Base-by-base conservation (phyloP, 2,329 filamentous ascomycete genomes). In the Orbilia ellipsospora region DNA sequence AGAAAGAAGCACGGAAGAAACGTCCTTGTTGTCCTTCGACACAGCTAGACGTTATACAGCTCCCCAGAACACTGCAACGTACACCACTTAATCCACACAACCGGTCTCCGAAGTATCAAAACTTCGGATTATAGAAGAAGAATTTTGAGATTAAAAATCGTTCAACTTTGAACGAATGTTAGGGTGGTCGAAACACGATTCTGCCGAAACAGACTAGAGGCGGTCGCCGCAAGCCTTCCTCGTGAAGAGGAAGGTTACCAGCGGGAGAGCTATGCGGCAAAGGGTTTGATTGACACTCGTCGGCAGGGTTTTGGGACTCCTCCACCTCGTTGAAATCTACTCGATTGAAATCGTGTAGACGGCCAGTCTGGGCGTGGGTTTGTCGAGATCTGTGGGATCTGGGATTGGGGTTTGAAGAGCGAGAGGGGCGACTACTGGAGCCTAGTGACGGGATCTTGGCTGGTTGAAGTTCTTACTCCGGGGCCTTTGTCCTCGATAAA, bases 231-330 rank as follows among this genome's bases (percentile, higher is more conserved):
- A 93, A 97, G 93, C 95, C 95, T 96, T 94, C 95, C 95, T 94
- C 94, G 85, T 86, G 87, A 86, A 95, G 94, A 97, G 94, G 94
- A 98, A 98, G 94, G 96, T 94, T 91, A 92, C 90, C 88, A 89
- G 89, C 90, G 90, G 89, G 89, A 90, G 91, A 96, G 92, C 93
- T 98, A 99, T 99, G 94, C 95, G 95, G 95, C 95, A 98, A 94
- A 92, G 96, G 91, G 54, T 70, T 76, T 69, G 73, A 55, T 70
- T 65, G 64, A 40, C 23, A 74, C 70, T 74, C 63, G 70, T 74
- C 70, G 63, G 54, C 62, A 68, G 70, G 70, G 63, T 74, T 68
- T 68, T 51, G 64, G 57, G 63, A 57, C 70, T 74, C 70, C 70
- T 74, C 70, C 70, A 59, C 63, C 60, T 62, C 70, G 70, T 45